Base-by-base conservation (phyloP, 768 basidiomycete genomes). In the Boletus rubroflammeus region DNA sequence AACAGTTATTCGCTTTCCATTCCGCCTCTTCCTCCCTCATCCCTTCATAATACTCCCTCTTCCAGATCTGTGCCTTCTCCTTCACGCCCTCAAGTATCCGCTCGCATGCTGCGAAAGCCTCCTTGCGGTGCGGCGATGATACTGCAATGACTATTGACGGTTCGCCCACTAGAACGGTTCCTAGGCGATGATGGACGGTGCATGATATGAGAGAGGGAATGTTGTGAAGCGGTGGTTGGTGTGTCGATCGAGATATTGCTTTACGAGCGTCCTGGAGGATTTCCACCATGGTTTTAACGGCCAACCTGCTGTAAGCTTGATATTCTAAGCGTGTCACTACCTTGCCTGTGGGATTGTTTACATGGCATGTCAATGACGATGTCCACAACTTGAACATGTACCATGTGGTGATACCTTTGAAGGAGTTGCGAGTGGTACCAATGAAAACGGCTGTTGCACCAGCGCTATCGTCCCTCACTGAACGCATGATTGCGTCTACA, bases 61-160 rank as follows among this genome's bases (percentile, higher is more conserved):
- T 95, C 93, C 93, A 96, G 58, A 95, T 88, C 69, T 91, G 92
- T 39, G 80, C 90, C 63, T 82, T 86, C 56, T 71, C 72, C 75
- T 96, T 96, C 52, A 95, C 85, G 54, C 85, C 80, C 68, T 96
- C 93, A n/a, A 96, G 76, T 54, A 94, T 83, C 61, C 75, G 81
- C 69, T 93, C 91, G 67, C 89, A 91, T 17, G 84, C 85, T 48
- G 76, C 70, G 65, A 93, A 93, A 7, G 89, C 85, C 65, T 90
- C 90, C 61, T 83, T 85, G 31, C 93, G 80, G 69, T 93, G 92
- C 7, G 91, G 87, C 11, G 88, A 85, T 3, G 90, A 86, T 5
- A 93, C 90, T 1, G 88, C 86, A 55, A 95, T 84, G 46, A 93
- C 88, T 56, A 94, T 90, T 11, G 89, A 92, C 2, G 88, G 80